These are phyloP conservation scores for Penicillium brevicompactum DNA, from an alignment of 2,329 filamentous ascomycete genomes.

Conservation along the genomic window DNA sequence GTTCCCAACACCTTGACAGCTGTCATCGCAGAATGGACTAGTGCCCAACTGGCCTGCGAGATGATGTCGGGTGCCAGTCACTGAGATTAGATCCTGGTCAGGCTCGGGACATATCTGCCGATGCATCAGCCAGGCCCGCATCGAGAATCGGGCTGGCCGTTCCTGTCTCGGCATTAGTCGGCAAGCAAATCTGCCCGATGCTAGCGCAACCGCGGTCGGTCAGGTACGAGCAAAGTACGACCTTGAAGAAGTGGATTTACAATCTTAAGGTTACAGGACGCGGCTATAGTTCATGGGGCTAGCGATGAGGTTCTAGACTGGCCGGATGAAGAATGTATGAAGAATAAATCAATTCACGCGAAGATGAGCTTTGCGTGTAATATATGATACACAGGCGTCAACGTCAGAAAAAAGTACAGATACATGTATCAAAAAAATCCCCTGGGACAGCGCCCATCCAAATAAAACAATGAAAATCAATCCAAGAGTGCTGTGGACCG, in stretches of 20 bases:
- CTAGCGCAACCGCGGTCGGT: conserved; percentile 14
- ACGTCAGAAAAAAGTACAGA: conserved; percentile 16
- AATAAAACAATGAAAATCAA: conserved; percentile 22
- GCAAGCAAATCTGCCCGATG: conserved; percentile 30
- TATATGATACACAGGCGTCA: conserved; percentile 22
- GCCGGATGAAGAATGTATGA: neutral
- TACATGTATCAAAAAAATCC: conserved; percentile 14
- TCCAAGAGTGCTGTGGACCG: conserved; percentile 34
- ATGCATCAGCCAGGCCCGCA: conserved; percentile 14
- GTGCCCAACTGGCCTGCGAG: conserved; percentile 23
- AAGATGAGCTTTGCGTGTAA: conserved; percentile 1
- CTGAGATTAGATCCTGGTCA: conserved; percentile 6
- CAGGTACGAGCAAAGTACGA: conserved; percentile 11
- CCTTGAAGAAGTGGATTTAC: neutral
- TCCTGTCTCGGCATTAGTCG: conserved; percentile 22
- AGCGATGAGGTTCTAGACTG: conserved; percentile 13
- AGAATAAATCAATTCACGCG: conserved; percentile 7
- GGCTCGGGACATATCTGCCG: conserved; percentile 15
- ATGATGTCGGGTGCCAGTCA: conserved; percentile 21
- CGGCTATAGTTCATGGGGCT: neutral
- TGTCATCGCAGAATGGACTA: conserved; percentile 5
- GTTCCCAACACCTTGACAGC: conserved; percentile 13
- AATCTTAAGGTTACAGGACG: conserved; percentile 1
- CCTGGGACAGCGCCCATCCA: conserved; percentile 7
- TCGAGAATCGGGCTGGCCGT: conserved; percentile 20